Base-by-base conservation (phyloP, 768 basidiomycete species). In the Baorangia bicolor region DNA sequence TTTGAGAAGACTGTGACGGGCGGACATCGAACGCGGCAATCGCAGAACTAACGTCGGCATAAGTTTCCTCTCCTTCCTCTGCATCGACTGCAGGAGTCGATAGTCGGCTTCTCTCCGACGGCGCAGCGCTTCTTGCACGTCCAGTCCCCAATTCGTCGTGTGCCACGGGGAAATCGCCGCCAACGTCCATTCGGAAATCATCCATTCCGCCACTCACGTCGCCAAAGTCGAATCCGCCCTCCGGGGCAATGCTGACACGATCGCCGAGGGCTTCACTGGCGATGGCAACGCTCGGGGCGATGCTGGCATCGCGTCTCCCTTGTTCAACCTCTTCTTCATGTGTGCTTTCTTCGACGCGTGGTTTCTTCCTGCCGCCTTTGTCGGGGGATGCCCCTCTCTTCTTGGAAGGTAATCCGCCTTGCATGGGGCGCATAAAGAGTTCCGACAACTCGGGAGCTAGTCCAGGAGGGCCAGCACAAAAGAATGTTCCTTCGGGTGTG, bases 391-490 rank as follows among this genome's bases (percentile, higher is more conserved):
- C 69, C 1, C 76, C 83, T 40, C 85, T 80, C 48, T 87, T 83
- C 67, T 90, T 90, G 23, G 79, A 72, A 18, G 78, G 62, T 5
- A 69, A 43, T 5, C 72, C 71, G n/a, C 74, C 73, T 35, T 78
- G 77, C 4, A 87, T 60, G 11, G 93, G 92, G 39, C 90, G 88
- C 76, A 89, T 79, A 74, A 97, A 99, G 51, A 99, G 74, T 50
- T 89, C 83, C 2, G 82, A 80, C n/a, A 99, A 77, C 69, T 96
- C 92, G 1, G 89, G 86, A 0, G 86, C 83, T 44, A 95, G 72
- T 9, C 91, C 91, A 13, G 90, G 88, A 12, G 95, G 94, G 0
- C 88, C 93, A 41, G 87, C 89, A 63, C 82, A 90, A 72, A 95
- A 87, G 65, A 87, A 87, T 3, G 80, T 83, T 27, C 86, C 86